Evolutionary conservation across 805 yeast species (phyloP), one percentile per base, ranked within the genome.

Genomic region (Hanseniaspora vineae): DNA sequence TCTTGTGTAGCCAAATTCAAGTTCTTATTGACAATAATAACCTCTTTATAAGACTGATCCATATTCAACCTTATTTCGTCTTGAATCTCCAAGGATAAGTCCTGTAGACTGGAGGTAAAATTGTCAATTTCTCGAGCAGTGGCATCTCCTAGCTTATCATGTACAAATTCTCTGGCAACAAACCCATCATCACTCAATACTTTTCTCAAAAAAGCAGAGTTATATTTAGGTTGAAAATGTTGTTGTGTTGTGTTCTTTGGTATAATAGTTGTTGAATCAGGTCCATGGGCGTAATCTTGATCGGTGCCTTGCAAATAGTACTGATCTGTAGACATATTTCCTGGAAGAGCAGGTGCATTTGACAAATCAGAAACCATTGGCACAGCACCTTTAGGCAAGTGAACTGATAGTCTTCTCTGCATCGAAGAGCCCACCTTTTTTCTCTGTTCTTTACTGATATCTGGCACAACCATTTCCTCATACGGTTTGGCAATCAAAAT

Each of bases 41-140:
- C 77, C 53, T 77, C 77, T 52, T 73, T 75, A 55, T 76, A 83
- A 39, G 84, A 83, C 58, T 75, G 75, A 54, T 77, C 72, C 31
- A 84, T 75, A 46, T 75, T 75, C 31, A 62, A 61, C 55, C 80
- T 80, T 45, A 82, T 76, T 50, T 80, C 84, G 23, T 66, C 66
- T 17, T 74, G 74, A 39, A 83, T 74, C 42, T 71, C 60, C 2
- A 65, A 59, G 39, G 76, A 73, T 53, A 81, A 69, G 39, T 69
- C 66, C 1, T 63, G 56, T 52, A 84, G 65, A 46, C 71, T 73
- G 17, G 76, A 71, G 50, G 80, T 77, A 61, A 82, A 83, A 47
- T 75, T 77, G 55, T 84, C 88, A 33, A 85, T 81, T 51, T 80
- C 84, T 1, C 76, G 63, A 2, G 89, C 90, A 6, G 82, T 75